Conservation (phyloP, 345 rosid species). For the Luvunga scandens region DNA sequence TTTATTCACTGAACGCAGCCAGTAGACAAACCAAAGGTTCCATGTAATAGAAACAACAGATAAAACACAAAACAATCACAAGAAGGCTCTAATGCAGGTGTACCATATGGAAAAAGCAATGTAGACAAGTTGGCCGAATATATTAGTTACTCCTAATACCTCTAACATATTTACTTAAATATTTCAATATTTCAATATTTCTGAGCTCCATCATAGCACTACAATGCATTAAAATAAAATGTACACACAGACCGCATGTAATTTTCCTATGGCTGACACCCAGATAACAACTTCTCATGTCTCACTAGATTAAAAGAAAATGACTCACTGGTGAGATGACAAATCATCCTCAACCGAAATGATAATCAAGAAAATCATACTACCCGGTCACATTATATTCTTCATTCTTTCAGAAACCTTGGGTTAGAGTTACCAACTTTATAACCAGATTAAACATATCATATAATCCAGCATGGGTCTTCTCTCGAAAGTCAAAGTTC, state of each 20-base stretch:
- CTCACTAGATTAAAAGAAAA: background rate
- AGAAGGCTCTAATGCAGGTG: background rate
- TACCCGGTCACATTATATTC: background rate
- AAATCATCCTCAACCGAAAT: background rate
- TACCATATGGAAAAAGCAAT: background rate
- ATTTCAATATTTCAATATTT: background rate
- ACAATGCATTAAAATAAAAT: background rate
- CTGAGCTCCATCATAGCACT: background rate
- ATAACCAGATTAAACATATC: background rate
- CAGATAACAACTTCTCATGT: background rate
- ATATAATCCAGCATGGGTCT: background rate
- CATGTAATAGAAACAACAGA: background rate
- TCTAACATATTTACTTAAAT: background rate
- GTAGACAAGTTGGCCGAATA: background rate
- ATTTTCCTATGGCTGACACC: background rate
- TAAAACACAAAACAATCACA: background rate
- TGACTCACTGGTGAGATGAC: background rate
- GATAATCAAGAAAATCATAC: background rate
- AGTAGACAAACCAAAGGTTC: background rate
- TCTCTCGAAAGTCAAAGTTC: background rate
- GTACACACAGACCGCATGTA: background rate
- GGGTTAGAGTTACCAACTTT: background rate
- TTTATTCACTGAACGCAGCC: background rate
- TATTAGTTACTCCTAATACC: background rate
- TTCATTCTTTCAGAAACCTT: background rate